A percentile compares a stretch with the other conserved stretches of the same genome.
phyloP scores from a whole-genome alignment of 2,329 filamentous ascomycete species.

The Hypoxylon sp. region DNA sequence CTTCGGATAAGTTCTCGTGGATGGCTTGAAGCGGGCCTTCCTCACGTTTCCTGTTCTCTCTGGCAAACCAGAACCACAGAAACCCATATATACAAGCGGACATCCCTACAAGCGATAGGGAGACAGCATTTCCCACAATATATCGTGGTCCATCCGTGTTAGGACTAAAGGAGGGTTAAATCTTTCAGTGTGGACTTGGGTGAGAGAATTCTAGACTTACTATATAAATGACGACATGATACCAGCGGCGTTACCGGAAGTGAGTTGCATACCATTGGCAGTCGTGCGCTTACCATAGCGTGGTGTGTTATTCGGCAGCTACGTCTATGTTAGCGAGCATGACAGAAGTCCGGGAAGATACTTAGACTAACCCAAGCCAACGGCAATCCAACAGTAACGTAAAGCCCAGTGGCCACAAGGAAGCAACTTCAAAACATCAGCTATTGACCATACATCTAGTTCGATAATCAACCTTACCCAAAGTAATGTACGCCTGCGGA shows the following conservation, averaged over 20 bases:
- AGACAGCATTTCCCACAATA: constrained; percentile 71
- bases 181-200: neutral
- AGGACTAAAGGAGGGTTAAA: constrained; percentile 52
- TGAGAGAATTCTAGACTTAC: constrained; percentile 42
- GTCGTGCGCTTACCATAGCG: constrained; percentile 82
- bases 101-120: constrained; percentile 68
- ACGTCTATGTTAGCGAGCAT: constrained; percentile 20
- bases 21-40: constrained; percentile 55
- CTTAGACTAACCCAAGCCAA: constrained; percentile 62
- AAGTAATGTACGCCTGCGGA: constrained; percentile 77
- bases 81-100: constrained; percentile 65
- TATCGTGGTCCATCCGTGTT: constrained; percentile 67
- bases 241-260: constrained; percentile 76
- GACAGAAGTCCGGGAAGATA: no score
- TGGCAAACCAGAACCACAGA: constrained; percentile 66
- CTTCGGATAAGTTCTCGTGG: constrained; percentile 58
- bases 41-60: constrained; percentile 61
- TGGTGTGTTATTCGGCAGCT: constrained; percentile 74
- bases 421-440: constrained; percentile 65
- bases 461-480: constrained; percentile 53
- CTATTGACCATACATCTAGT: neutral
- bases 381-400: constrained; percentile 68
- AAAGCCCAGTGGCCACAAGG: constrained; percentile 79
- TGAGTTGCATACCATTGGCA: constrained; percentile 77
- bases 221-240: constrained; percentile 80